A percentile compares a stretch with the other conserved stretches of the same genome.
Conservation (phyloP, 2,329 filamentous ascomycete species). For the Fusarium circinatum region DNA sequence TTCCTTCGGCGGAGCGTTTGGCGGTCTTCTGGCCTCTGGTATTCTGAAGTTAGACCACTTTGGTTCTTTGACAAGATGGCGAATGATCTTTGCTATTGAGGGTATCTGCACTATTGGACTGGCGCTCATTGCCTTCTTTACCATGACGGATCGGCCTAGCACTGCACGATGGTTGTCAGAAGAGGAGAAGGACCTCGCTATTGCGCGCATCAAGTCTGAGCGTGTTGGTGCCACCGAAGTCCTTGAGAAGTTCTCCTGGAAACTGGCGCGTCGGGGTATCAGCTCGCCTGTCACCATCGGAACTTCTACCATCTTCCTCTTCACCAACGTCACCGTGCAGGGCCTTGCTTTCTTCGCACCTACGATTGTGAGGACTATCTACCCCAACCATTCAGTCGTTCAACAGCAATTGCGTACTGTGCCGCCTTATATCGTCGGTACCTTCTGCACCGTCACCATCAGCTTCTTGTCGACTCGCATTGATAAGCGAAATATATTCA, state of each 20-base stretch:
- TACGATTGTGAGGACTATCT: slow-evolving; percentile 71
- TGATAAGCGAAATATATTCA: slow-evolving; percentile 66
- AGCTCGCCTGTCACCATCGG: slow-evolving; percentile 60
- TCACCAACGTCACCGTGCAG: slow-evolving; percentile 73
- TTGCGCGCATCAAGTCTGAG: slow-evolving; percentile 67
- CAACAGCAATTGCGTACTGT: slow-evolving; percentile 64
- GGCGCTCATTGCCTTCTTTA: slow-evolving; percentile 48
- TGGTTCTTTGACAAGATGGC: slow-evolving; percentile 1
- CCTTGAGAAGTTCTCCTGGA: slow-evolving; percentile 19
- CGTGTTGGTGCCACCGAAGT: slow-evolving; percentile 67
- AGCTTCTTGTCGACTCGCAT: slow-evolving; percentile 52
- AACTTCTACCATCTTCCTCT: slow-evolving; percentile 66
- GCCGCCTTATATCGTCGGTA: slow-evolving; percentile 63
- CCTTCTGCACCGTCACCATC: slow-evolving; percentile 57
- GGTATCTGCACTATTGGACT: slow-evolving; percentile 49
- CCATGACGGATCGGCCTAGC: slow-evolving; percentile 72
- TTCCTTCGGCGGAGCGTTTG: slow-evolving; percentile 8
- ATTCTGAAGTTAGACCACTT: slow-evolving; percentile 1
- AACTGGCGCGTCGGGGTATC: slow-evolving; percentile 10
- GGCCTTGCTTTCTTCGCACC: slow-evolving; percentile 73
- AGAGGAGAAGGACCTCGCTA: slow-evolving; percentile 71
- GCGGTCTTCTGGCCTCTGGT: slow-evolving; percentile 7
- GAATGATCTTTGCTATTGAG: slow-evolving; percentile 66
- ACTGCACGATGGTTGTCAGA: slow-evolving; percentile 70
- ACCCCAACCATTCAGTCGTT: slow-evolving; percentile 63